These are phyloP conservation scores for apple (Malus domestica) DNA, from an alignment of 306 rosid genomes.

Conservation along the genomic window DNA sequence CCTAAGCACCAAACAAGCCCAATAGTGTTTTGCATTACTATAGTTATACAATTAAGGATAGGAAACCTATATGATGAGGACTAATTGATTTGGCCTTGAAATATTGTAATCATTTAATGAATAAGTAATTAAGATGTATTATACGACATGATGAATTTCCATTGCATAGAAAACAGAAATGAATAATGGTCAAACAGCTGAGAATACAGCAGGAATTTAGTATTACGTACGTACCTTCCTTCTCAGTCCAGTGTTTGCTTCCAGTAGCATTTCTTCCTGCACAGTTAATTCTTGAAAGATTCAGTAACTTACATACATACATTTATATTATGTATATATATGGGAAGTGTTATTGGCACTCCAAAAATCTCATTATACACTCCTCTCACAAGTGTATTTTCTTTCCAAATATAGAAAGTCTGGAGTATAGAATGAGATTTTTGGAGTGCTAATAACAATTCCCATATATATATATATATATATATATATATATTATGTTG, in stretches of 20 bases:
- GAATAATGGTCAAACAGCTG: not conserved
- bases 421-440: too few relatives aligned
- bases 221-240: constrained; percentile 51
- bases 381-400: too few relatives aligned
- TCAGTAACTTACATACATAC: not conserved
- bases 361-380: too few relatives aligned
- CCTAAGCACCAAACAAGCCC: not conserved
- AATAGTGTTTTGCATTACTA: not conserved
- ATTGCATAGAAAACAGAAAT: not conserved
- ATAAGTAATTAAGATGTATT: too few relatives aligned
- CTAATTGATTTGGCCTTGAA: too few relatives aligned
- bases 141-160: not conserved
- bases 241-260: constrained; percentile 45
- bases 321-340: not conserved
- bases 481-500: not conserved
- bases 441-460: too few relatives aligned
- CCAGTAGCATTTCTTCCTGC: constrained; percentile 61
- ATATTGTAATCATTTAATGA: too few relatives aligned
- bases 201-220: not conserved
- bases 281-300: not conserved
- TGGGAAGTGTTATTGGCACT: too few relatives aligned
- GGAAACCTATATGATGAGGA: too few relatives aligned
- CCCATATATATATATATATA: too few relatives aligned
- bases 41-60: not conserved
- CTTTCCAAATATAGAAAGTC: too few relatives aligned